phyloP scores from a whole-genome alignment of 140 eudicot genomes.

The Stevia rebaudiana region DNA sequence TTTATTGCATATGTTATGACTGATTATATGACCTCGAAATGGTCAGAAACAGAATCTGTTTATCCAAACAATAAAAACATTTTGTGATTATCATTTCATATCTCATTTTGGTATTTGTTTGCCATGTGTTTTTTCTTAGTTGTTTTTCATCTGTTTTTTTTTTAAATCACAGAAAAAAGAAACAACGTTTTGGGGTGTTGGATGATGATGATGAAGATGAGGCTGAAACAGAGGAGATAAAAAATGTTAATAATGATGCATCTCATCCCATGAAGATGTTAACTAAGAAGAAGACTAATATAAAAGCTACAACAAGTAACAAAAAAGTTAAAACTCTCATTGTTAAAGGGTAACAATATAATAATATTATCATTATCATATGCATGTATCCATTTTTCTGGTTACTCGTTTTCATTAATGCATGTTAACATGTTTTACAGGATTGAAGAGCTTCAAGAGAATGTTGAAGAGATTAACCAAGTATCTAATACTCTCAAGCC shows the following conservation, averaged over 20 bases:
- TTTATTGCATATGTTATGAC: neutral
- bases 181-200: slow-evolving; percentile 29
- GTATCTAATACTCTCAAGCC: slow-evolving; percentile 26
- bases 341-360: slow-evolving; percentile 28
- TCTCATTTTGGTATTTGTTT: neutral
- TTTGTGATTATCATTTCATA: neutral
- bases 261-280: slow-evolving; percentile 14
- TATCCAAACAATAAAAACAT: neutral
- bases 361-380: neutral
- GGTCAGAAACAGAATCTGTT: neutral
- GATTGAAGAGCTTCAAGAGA: slow-evolving; percentile 38
- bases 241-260: slow-evolving; percentile 21
- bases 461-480: slow-evolving; percentile 34
- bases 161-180: slow-evolving; percentile 46
- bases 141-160: neutral
- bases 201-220: slow-evolving; percentile 32
- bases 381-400: neutral
- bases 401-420: neutral
- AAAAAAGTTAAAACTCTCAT: slow-evolving; percentile 19
- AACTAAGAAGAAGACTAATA: slow-evolving; percentile 17
- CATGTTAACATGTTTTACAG: slow-evolving; percentile 25
- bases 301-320: slow-evolving; percentile 26
- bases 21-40: neutral
- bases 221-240: slow-evolving; percentile 24
- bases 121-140: neutral